phyloP scores from a whole-genome alignment of 116 monocot genomes.

The Dioscorea cayenensis region DNA sequence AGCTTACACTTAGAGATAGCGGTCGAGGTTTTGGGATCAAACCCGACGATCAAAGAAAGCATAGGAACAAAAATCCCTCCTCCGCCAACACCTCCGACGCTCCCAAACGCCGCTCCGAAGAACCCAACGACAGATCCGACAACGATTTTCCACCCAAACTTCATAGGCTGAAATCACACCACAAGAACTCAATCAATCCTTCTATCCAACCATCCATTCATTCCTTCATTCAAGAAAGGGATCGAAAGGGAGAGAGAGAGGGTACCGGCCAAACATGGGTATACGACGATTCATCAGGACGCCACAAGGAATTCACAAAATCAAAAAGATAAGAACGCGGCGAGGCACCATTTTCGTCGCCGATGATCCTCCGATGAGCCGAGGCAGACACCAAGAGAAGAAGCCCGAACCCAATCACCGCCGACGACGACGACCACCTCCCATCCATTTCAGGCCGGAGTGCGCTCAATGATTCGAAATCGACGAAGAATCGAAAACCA shows the following conservation, averaged over 20 bases:
- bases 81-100: constrained; percentile 69
- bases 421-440: neutral
- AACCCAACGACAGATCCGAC: constrained; percentile 49
- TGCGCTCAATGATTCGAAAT: too few relatives aligned
- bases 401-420: neutral
- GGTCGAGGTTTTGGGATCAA: constrained; percentile 63
- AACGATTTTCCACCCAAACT: constrained; percentile 49
- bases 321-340: neutral
- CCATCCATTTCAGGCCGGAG: constrained; percentile 7
- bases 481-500: too few relatives aligned
- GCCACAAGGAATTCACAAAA: constrained; percentile 30
- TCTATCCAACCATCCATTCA: neutral
- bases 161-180: constrained; percentile 21
- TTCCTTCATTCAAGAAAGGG: neutral
- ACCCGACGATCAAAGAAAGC: constrained; percentile 62
- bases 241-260: neutral
- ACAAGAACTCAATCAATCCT: neutral
- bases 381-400: constrained; percentile 11
- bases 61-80: constrained; percentile 73
- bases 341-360: neutral
- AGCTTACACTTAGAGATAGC: constrained; percentile 62
- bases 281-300: constrained; percentile 32
- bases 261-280: constrained; percentile 71
- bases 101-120: constrained; percentile 62
- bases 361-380: constrained; percentile 15